phyloP scores from a whole-genome alignment of 1,284 basidiomycete species.

The Amylostereum chailletii region DNA sequence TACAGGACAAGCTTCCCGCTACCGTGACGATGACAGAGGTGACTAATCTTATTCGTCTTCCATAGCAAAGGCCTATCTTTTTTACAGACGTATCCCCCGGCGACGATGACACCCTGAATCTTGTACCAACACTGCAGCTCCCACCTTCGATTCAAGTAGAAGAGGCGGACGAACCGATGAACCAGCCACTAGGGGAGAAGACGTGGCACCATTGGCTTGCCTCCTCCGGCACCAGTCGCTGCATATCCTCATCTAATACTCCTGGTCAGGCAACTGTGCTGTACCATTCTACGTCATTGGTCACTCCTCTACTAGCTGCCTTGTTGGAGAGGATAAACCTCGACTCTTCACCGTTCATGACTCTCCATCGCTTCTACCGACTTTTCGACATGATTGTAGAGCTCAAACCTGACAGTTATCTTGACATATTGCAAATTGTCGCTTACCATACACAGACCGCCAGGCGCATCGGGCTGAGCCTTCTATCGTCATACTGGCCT shows the following conservation, averaged over 20 bases:
- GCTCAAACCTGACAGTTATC: constrained; percentile 57
- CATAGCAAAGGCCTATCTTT: too few relatives aligned
- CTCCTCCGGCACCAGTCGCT: constrained; percentile 11
- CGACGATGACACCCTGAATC: constrained; percentile 13
- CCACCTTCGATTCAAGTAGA: constrained; percentile 51
- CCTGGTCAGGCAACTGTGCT: constrained; percentile 45
- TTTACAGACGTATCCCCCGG: too few relatives aligned
- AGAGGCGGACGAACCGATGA: constrained; percentile 31
- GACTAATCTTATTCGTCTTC: too few relatives aligned
- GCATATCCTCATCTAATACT: constrained; percentile 42
- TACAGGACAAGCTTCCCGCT: too few relatives aligned
- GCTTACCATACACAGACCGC: constrained; percentile 53
- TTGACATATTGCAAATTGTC: constrained; percentile 62
- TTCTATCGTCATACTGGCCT: constrained; percentile 60
- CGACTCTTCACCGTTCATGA: constrained; percentile 20
- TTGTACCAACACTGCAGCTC: constrained; percentile 16
- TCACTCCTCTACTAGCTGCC: constrained; percentile 49
- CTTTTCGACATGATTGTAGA: constrained; percentile 51
- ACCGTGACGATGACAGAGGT: too few relatives aligned
- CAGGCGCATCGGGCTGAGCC: constrained; percentile 43
- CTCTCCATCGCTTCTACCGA: constrained; percentile 45
- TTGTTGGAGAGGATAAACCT: constrained; percentile 49
- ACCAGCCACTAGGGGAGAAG: neutral
- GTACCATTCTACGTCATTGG: constrained; percentile 51
- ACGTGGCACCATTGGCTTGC: constrained; percentile 25